Conservation (phyloP, 2,329 filamentous ascomycete genomes). For the Phialocephala subalpina region DNA sequence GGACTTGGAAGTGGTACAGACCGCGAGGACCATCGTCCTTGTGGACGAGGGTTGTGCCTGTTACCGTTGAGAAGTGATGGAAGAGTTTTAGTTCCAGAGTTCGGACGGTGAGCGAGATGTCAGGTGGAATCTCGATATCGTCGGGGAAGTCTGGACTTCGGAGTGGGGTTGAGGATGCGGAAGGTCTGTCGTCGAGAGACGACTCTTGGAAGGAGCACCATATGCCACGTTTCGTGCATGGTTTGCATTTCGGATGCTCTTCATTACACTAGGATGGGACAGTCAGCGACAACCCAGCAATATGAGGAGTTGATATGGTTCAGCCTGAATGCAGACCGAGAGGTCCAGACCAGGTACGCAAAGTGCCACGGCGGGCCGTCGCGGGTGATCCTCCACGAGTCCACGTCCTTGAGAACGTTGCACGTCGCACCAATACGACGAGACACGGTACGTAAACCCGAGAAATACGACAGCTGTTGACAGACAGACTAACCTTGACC, state of each 20-base stretch:
- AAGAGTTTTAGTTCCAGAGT: constrained; percentile 29
- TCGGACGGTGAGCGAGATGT: neutral
- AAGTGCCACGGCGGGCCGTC: neutral
- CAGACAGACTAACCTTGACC: constrained; percentile 16
- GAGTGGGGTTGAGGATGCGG: neutral
- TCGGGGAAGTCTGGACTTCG: neutral
- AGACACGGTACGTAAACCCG: too few relatives aligned
- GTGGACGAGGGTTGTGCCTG: constrained; percentile 34
- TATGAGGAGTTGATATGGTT: neutral
- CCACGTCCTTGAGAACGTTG: too few relatives aligned
- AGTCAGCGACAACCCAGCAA: neutral
- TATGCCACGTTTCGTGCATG: constrained; percentile 12
- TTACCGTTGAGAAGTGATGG: constrained; percentile 35
- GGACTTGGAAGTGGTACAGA: constrained; percentile 43
- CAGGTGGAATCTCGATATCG: neutral
- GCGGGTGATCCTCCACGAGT: neutral
- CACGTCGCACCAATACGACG: too few relatives aligned
- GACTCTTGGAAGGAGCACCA: constrained; percentile 3
- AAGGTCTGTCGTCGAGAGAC: neutral
- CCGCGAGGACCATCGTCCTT: constrained; percentile 17
- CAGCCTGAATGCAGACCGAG: too few relatives aligned
- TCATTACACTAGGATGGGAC: constrained; percentile 11
- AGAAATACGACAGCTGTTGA: neutral
- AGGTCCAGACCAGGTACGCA: too few relatives aligned
- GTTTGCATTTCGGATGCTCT: constrained; percentile 8